Conservation (phyloP, 2,329 filamentous ascomycete genomes). For the Talaromyces sp. region DNA sequence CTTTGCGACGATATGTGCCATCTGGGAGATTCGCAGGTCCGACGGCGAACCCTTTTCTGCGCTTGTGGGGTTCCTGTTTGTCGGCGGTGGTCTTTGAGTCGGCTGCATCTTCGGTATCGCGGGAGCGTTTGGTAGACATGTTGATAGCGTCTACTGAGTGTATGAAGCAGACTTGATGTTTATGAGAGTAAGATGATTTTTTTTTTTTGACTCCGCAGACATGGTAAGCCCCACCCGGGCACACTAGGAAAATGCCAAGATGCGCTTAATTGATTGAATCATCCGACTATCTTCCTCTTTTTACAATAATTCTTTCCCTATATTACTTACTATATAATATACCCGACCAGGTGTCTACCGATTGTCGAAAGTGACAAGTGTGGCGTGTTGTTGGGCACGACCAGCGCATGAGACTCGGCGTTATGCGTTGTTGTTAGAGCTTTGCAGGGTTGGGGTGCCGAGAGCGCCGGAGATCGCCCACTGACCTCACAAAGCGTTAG, state of each 20-base stretch:
- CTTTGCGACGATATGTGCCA: conserved; percentile 81
- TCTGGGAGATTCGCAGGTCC: conserved; percentile 90
- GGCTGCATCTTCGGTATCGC: conserved; percentile 45
- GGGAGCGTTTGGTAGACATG: conserved; percentile 63
- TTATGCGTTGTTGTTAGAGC: not conserved
- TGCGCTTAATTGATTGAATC: not conserved
- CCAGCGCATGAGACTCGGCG: not conserved
- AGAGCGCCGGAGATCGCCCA: not conserved
- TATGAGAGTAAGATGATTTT: not conserved
- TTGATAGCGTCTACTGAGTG: not conserved
- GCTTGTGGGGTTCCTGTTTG: conserved; percentile 51
- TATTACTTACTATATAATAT: not conserved
- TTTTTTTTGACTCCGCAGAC: conserved; percentile 11
- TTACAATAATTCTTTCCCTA: not conserved
- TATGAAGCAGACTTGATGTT: not conserved
- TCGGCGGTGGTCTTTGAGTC: conserved; percentile 43
- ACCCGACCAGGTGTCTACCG: too few species aligned
- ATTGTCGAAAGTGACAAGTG: not conserved
- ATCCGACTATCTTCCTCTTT: not conserved
- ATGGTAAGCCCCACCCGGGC: not conserved
- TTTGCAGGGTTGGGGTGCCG: not conserved
- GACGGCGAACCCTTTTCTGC: conserved; percentile 74
- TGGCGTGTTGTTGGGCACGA: not conserved
- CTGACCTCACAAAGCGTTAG: conserved; percentile 8
- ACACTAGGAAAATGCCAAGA: conserved; percentile 9